Conservation (phyloP, 2,329 filamentous ascomycete species). For the Diaporthe helianthi region DNA sequence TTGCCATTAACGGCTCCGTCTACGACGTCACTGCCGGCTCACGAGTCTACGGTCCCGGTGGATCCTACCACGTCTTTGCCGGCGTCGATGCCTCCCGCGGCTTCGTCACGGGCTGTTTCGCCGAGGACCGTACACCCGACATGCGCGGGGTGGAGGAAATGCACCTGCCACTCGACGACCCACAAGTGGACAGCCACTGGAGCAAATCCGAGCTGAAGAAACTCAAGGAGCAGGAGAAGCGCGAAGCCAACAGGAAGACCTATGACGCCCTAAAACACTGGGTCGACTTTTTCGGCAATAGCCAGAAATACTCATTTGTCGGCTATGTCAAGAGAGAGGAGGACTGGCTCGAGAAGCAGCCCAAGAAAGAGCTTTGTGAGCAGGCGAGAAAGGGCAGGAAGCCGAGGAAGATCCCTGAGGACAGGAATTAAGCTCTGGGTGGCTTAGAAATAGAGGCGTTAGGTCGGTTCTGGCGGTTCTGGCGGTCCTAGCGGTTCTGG, state of each 20-base stretch:
- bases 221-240: conserved; percentile 67
- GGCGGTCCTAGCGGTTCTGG: too few relatives aligned
- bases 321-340: conserved; percentile 73
- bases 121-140: conserved; percentile 83
- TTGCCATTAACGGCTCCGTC: conserved; percentile 87
- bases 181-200: conserved; percentile 66
- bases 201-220: conserved; percentile 59
- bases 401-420: conserved; percentile 61
- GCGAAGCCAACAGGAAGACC: conserved; percentile 69
- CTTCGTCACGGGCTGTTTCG: conserved; percentile 93
- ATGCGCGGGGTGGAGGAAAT: conserved; percentile 87
- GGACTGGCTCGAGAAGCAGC: conserved; percentile 67
- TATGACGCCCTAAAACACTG: conserved; percentile 76
- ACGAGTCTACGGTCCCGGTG: conserved; percentile 80
- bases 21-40: conserved; percentile 79
- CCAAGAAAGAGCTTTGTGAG: conserved; percentile 72
- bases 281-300: conserved; percentile 82
- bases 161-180: conserved; percentile 73
- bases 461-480: background rate
- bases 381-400: conserved; percentile 66
- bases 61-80: conserved; percentile 85
- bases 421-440: conserved; percentile 7
- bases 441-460: background rate
- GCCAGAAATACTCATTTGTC: conserved; percentile 81
- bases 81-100: conserved; percentile 86